Percentiles rank a stretch among this genome's conserved stretches.
These are phyloP conservation scores for Calonectria pseudoturangicola DNA, from an alignment of 2,329 filamentous ascomycete species.

Conservation along the genomic window DNA sequence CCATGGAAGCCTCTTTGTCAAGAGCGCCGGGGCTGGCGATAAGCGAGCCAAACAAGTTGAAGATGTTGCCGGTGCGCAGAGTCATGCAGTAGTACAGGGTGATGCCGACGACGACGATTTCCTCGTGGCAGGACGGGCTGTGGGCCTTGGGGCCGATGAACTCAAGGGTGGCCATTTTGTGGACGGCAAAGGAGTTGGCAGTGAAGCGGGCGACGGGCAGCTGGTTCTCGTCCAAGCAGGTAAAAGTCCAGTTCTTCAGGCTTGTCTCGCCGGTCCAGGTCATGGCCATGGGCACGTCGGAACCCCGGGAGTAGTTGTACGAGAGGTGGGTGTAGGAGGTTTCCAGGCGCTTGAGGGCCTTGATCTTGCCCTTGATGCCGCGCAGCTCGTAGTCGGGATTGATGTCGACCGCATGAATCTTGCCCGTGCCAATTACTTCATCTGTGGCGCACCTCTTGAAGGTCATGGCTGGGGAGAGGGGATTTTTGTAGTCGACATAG, in stretches of 20 bases:
- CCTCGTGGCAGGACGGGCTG: constrained; percentile 40
- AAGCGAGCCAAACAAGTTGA: constrained; percentile 44
- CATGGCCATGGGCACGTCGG: constrained; percentile 43
- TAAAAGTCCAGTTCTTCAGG: constrained; percentile 52
- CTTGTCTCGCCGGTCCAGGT: constrained; percentile 43
- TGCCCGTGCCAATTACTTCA: constrained; percentile 41
- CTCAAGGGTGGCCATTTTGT: constrained; percentile 45
- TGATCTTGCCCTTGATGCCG: constrained; percentile 48
- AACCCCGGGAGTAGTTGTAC: constrained; percentile 41
- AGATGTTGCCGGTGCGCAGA: constrained; percentile 38
- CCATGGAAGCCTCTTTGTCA: constrained; percentile 38
- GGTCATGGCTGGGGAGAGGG: constrained; percentile 38
- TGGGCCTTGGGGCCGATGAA: constrained; percentile 48
- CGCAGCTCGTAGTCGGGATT: constrained; percentile 48
- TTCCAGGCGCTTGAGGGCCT: constrained; percentile 45
- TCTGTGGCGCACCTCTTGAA: constrained; percentile 37
- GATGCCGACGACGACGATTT: constrained; percentile 46
- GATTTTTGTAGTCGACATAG: constrained; percentile 41
- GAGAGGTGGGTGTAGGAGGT: constrained; percentile 52
- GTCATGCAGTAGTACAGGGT: constrained; percentile 49
- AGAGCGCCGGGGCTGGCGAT: constrained; percentile 44
- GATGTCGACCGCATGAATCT: constrained; percentile 47
- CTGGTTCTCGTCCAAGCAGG: constrained; percentile 47
- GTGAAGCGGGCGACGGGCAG: constrained; percentile 49
- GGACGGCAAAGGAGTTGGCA: constrained; percentile 39